Conservation (phyloP, 768 basidiomycete genomes). For the Amanita polypyramis region DNA sequence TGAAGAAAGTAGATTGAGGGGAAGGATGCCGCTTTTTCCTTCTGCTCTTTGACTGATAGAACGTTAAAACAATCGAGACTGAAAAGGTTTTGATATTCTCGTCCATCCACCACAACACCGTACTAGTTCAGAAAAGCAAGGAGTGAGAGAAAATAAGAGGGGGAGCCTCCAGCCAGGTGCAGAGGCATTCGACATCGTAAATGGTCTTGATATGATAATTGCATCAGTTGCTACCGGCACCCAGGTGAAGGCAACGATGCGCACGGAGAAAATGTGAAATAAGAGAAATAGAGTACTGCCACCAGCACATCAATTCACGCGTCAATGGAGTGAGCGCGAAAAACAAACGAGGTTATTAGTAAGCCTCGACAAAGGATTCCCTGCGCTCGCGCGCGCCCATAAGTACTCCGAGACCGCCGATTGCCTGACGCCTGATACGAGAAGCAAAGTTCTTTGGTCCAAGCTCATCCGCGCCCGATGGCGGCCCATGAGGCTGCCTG, state of each 20-base stretch:
- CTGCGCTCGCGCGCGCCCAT: conserved; percentile 76
- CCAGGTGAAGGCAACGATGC: not conserved
- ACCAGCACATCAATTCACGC: conserved; percentile 4
- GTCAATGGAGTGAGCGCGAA: not conserved
- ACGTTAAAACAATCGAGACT: conserved; percentile 2
- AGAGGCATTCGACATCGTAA: not conserved
- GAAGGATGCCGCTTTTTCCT: not conserved
- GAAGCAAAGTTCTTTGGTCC: conserved; percentile 85
- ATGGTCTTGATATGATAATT: not conserved
- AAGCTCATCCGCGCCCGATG: conserved; percentile 77
- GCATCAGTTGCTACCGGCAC: conserved; percentile 1
- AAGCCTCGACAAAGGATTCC: conserved; percentile 56
- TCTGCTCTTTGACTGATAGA: not conserved
- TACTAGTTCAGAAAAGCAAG: conserved; percentile 3
- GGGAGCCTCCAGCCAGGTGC: conserved; percentile 1
- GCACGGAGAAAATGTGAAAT: conserved; percentile 5
- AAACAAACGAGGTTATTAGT: conserved; percentile 24
- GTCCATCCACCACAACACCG: conserved; percentile 10
- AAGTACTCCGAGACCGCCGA: conserved; percentile 69
- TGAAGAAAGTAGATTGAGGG: not conserved
- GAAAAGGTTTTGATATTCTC: conserved; percentile 6
- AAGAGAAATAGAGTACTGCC: not conserved
- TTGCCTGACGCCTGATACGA: conserved; percentile 75
- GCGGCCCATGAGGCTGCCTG: conserved; percentile 83
- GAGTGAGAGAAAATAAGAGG: conserved; percentile 2